Percentiles rank a stretch among this genome's conserved stretches.
phyloP scores from a whole-genome alignment of 108 stramenopile genomes.

The Pseudonitzschia pungens region DNA sequence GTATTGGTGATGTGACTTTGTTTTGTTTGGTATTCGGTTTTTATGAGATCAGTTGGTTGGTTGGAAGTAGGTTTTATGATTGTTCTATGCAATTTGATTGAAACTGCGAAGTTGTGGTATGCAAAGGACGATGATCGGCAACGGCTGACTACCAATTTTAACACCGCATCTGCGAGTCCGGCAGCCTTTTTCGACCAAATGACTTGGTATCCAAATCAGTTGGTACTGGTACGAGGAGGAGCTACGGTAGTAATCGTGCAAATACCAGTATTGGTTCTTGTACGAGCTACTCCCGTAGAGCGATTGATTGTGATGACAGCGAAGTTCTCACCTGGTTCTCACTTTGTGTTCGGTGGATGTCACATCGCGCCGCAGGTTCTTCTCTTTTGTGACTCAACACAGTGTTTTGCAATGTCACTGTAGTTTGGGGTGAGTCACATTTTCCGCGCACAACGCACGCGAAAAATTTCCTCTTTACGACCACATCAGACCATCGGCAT shows the following conservation, averaged over 20 bases:
- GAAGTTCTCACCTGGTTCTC: slow-evolving; percentile 4
- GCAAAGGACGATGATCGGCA: background rate
- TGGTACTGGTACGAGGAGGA: no score
- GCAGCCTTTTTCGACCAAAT: background rate
- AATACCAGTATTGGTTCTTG: no score
- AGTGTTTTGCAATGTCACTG: background rate
- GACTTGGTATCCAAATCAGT: background rate
- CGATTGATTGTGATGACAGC: background rate
- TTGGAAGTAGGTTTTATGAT: background rate
- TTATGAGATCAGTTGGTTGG: background rate
- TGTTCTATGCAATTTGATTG: background rate
- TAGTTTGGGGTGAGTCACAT: background rate
- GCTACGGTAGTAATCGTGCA: no score
- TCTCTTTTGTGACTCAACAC: slow-evolving; percentile 2
- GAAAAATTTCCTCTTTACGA: background rate
- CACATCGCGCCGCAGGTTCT: background rate
- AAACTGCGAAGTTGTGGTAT: background rate
- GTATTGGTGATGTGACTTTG: background rate
- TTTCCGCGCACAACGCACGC: slow-evolving; percentile 4
- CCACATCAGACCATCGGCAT: background rate
- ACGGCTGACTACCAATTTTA: background rate
- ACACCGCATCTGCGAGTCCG: slow-evolving; percentile 1
- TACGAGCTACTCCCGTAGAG: background rate
- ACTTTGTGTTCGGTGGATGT: slow-evolving; percentile 1
- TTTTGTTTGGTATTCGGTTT: background rate